Conservation (phyloP, 2,329 filamentous ascomycete species). For the Akanthomyces muscarius region DNA sequence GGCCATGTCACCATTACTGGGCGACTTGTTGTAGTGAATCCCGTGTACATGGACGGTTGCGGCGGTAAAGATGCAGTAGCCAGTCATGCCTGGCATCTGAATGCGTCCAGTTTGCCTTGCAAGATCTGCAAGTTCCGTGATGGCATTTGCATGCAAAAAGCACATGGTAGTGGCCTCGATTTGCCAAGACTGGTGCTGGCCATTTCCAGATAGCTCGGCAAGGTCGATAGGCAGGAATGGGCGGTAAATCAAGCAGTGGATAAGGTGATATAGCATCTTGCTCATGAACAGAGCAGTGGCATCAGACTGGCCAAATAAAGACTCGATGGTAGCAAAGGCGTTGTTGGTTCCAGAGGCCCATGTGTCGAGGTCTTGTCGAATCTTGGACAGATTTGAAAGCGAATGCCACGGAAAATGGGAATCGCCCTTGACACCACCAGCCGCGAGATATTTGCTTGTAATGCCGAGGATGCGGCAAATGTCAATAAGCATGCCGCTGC, state of each 20-base stretch:
- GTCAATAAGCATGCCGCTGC: constrained; percentile 77
- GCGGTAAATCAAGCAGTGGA: constrained; percentile 82
- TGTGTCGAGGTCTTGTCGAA: constrained; percentile 76
- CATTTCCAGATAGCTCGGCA: constrained; percentile 71
- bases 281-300: constrained; percentile 75
- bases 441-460: constrained; percentile 78
- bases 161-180: constrained; percentile 87
- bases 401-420: constrained; percentile 91
- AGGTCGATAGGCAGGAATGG: constrained; percentile 84
- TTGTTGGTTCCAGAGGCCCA: constrained; percentile 82
- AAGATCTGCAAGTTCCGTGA: constrained; percentile 76
- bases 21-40: constrained; percentile 65
- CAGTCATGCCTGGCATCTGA: constrained; percentile 83
- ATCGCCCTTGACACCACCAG: constrained; percentile 82
- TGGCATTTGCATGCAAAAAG: constrained; percentile 81
- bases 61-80: constrained; percentile 81
- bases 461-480: constrained; percentile 78
- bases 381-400: constrained; percentile 79
- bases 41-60: constrained; percentile 87
- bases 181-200: constrained; percentile 88
- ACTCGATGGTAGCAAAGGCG: constrained; percentile 70
- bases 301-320: constrained; percentile 72
- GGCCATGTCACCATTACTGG: constrained; percentile 50
- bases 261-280: constrained; percentile 82
- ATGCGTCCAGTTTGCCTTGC: constrained; percentile 69